Evolutionary conservation across 2,329 filamentous ascomycete genomes (phyloP), one percentile per base, ranked within the genome.

Genomic region (Pleurostoma richardsiae): DNA sequence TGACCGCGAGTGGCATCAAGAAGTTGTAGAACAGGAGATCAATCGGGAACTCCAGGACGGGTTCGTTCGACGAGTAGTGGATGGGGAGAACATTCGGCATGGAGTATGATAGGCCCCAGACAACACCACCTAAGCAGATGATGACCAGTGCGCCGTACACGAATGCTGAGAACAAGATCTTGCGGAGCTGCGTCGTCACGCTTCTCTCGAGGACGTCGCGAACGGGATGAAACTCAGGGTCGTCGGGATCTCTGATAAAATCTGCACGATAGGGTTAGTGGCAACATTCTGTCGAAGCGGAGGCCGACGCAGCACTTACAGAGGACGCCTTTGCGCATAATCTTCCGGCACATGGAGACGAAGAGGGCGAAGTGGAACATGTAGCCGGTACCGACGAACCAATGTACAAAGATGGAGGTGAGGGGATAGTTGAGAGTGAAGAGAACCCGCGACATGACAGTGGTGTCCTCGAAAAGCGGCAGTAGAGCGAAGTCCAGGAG

Each of bases 331-430:
- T 83, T 90, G 52, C 94, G 85, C 85, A 99, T 88, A 49, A 97
- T 96, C 71, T 96, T 96, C 52, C 94, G 85, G 67, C 94, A 99
- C 91, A 99, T 97, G 47, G 91, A 95, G 19, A 99, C 94, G 62
- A 99, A 99, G 3, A 99, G 79, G 4, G 94, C 94, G 63, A 99
- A 99, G 64, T 99, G 94, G 70, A 99, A 99, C 95, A 99, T 99
- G 67, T 99, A 99, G 52, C 91, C 95, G 4, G 94, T 99, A 42
- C 94, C 94, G 47, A 96, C 86, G 61, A 99, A 99, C 94, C 94
- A 99, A 65, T 99, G 94, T 44, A 97, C 87, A 63, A 99, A 99
- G 10, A 95, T 82, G 10, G 92, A 96, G 1, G 90, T 96, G 54
- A 92, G 78, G 0, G 94, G 94, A 50, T 86, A 90, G 50, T 82